These are phyloP conservation scores for Cucurbita pepo DNA, from an alignment of 306 rosid genomes.

Conservation along the genomic window DNA sequence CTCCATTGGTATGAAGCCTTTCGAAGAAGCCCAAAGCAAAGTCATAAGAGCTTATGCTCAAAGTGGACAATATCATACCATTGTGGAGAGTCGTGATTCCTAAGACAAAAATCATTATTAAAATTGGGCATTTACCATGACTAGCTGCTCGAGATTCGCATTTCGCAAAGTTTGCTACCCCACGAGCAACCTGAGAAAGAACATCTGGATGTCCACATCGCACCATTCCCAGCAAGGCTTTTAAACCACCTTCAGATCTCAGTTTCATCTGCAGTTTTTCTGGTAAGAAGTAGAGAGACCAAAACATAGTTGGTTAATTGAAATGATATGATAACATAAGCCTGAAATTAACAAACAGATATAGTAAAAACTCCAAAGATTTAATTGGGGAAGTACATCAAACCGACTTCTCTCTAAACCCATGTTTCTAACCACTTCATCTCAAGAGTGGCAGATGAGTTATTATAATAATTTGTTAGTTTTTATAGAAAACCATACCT, in stretches of 20 bases:
- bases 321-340: not conserved
- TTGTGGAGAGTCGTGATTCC: no score
- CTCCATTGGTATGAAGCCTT: no score
- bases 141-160: slow-evolving; percentile 87
- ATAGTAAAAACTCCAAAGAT: not conserved
- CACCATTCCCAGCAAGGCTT: slow-evolving; percentile 87
- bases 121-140: slow-evolving; percentile 44
- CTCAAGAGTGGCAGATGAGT: no score
- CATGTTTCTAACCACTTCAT: not conserved
- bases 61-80: no score
- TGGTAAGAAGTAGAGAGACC: slow-evolving; percentile 8
- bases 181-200: slow-evolving; percentile 95
- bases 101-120: not conserved
- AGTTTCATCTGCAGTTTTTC: slow-evolving; percentile 73
- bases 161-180: slow-evolving; percentile 94
- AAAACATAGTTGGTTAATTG: not conserved
- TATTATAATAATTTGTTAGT: no score
- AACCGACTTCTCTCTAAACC: not conserved
- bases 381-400: not conserved
- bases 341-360: not conserved
- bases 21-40: no score
- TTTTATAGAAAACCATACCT: no score
- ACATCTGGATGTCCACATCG: slow-evolving; percentile 97
- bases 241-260: slow-evolving; percentile 87
- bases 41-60: no score